Evolutionary conservation across 2,329 filamentous ascomycete genomes (phyloP), one percentile per base, ranked within the genome.

Genomic region (Cercospora sp.): DNA sequence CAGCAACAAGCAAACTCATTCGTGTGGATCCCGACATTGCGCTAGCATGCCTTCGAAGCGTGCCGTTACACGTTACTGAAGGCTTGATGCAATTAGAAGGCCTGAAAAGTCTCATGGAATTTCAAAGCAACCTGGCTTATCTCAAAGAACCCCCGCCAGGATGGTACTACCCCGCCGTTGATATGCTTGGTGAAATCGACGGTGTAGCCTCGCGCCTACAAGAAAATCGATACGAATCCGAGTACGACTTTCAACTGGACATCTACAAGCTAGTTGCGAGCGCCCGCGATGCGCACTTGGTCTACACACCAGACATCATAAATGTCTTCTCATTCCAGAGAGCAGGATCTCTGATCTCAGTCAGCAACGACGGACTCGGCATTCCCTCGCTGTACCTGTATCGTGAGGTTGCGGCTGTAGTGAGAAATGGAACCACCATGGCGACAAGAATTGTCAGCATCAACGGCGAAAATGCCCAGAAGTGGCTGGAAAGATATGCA

Each of bases 241-340:
- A 82, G 58, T 82, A 81, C 64, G 80, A 81, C 3, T 80, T 82
- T 26, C 79, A 82, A 68, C 65, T 76, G 57, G 75, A 78, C 43
- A 71, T 82, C 61, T 75, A 73, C 67, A 72, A 71, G n/a, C 71
- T 81, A 0, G 76, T 81, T 60, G 34, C 73, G 18, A 73, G 74
- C 12, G 80, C 78, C 2, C 79, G 81, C 65, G 81, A 82, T 69
- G 80, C 80, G 16, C 80, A 82, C 70, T 77, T 81, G 18, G 71
- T 71, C 13, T 81, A 77, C 69, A 73, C 75, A 13, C 75, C 79
- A 0, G 79, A 80, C 59, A 80, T 81, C 51, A 71, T 78, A n/a
- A 74, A 73, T 3, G 77, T 77, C 8, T 80, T 81, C 72, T 74
- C 76, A 12, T 81, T 81, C 60, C 0, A 78, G 75, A 3, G 71